Percentiles rank a stretch among this genome's conserved stretches.
phyloP scores from a whole-genome alignment of 495 filamentous ascomycete genomes.

The Penicillium canariense region DNA sequence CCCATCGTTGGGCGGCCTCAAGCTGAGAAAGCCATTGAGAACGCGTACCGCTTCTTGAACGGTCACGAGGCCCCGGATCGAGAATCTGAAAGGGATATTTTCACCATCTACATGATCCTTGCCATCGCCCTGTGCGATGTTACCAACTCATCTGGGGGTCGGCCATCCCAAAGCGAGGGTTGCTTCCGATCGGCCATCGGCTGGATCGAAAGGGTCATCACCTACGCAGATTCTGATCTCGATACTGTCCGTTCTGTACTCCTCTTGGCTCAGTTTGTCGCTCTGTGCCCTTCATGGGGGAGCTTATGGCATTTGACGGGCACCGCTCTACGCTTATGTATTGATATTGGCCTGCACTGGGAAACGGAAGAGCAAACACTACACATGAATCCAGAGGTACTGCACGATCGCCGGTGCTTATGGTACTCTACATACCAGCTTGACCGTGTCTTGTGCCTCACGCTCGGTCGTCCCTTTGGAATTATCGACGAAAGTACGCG shows the following conservation, averaged over 20 bases:
- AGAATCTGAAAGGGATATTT: neutral
- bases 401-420: constrained; percentile 2
- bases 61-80: neutral
- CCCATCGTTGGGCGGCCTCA: neutral
- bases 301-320: constrained; percentile 6
- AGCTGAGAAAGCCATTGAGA: neutral
- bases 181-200: constrained; percentile 6
- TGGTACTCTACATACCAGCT: constrained; percentile 4
- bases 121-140: constrained; percentile 6
- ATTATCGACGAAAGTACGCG: constrained; percentile 6
- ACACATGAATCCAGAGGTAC: neutral
- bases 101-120: constrained; percentile 2
- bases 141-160: constrained; percentile 1
- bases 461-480: constrained; percentile 7
- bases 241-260: constrained; percentile 1
- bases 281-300: constrained; percentile 2
- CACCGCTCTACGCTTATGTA: constrained; percentile 3
- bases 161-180: constrained; percentile 6
- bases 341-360: constrained; percentile 6
- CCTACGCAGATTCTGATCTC: neutral
- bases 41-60: neutral
- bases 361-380: neutral
- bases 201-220: neutral
- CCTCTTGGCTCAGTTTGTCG: constrained; percentile 7
- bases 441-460: constrained; percentile 8